Conservation (phyloP, 495 filamentous ascomycete species). For the Cenococcum geophilum region DNA sequence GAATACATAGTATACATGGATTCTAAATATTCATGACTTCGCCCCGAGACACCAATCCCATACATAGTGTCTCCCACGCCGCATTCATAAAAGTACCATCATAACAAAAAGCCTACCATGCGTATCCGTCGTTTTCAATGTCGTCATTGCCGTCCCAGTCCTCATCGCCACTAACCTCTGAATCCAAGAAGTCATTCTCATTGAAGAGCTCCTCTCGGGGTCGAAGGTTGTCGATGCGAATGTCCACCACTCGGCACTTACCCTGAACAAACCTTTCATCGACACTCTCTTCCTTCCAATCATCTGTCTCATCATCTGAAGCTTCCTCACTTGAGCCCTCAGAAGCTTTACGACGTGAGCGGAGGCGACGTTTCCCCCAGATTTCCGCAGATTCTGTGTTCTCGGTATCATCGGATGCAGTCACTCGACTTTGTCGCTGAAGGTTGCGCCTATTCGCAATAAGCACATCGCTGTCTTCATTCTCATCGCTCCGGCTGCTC, state of each 20-base stretch:
- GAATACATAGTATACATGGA: not conserved
- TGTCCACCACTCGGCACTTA: conserved; percentile 71
- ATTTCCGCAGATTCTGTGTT: conserved; percentile 10
- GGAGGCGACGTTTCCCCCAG: conserved; percentile 18
- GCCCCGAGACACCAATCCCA: not conserved
- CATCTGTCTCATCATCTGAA: conserved; percentile 5
- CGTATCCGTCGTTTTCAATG: conserved; percentile 36
- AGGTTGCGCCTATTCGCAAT: conserved; percentile 5
- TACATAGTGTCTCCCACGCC: not conserved
- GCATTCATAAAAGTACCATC: not conserved
- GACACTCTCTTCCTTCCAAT: conserved; percentile 11
- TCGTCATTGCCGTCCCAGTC: conserved; percentile 63
- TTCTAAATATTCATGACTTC: not conserved
- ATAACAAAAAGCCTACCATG: conserved; percentile 35
- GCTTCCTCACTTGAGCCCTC: not conserved
- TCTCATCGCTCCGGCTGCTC: not conserved
- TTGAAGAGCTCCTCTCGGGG: conserved; percentile 64
- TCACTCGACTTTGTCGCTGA: not conserved
- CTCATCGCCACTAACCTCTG: conserved; percentile 63
- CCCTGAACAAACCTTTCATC: conserved; percentile 54
- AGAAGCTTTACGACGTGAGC: conserved; percentile 10
- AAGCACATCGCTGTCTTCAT: conserved; percentile 12
- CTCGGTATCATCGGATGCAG: not conserved
- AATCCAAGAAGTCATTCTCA: conserved; percentile 76
- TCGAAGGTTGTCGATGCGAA: conserved; percentile 77